These are phyloP conservation scores for Cladosporium sp. DNA, from an alignment of 2,329 filamentous ascomycete species.

Conservation along the genomic window DNA sequence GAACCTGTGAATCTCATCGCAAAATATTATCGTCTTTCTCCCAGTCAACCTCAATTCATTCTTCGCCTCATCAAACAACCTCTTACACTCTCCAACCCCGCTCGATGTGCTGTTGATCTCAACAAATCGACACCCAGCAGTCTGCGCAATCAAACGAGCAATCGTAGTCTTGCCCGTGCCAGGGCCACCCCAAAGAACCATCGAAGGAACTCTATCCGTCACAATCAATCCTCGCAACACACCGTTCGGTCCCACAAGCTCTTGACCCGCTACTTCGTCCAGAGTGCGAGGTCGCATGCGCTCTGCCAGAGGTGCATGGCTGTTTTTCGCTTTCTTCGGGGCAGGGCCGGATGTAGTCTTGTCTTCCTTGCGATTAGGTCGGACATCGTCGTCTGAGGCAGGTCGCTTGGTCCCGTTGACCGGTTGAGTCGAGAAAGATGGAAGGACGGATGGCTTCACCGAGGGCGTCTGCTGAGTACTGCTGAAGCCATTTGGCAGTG, in stretches of 20 bases:
- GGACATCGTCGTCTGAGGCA: constrained; percentile 22
- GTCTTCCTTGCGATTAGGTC: not conserved
- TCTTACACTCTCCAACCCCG: constrained; percentile 87
- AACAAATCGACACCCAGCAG: constrained; percentile 79
- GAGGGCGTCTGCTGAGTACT: constrained; percentile 19
- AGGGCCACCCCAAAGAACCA: constrained; percentile 87
- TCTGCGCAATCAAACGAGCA: constrained; percentile 79
- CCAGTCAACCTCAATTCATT: constrained; percentile 78
- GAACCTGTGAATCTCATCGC: constrained; percentile 95
- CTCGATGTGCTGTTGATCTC: constrained; percentile 93
- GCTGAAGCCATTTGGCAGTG: constrained; percentile 11
- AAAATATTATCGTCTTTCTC: constrained; percentile 92
- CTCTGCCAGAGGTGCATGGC: constrained; percentile 79
- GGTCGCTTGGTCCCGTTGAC: constrained; percentile 23
- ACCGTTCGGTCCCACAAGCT: constrained; percentile 80
- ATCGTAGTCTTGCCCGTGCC: constrained; percentile 90
- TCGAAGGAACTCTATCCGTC: constrained; percentile 78
- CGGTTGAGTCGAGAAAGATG: constrained; percentile 20
- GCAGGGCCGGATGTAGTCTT: constrained; percentile 33
- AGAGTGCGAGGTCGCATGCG: constrained; percentile 83
- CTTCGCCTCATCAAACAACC: constrained; percentile 79
- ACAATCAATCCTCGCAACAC: constrained; percentile 84
- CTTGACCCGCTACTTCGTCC: constrained; percentile 86
- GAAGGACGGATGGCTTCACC: constrained; percentile 17
- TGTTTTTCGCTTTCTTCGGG: constrained; percentile 63